Base-by-base conservation (phyloP, 1,139 yeast species). In the Pneumocystis oryctolagi region DNA sequence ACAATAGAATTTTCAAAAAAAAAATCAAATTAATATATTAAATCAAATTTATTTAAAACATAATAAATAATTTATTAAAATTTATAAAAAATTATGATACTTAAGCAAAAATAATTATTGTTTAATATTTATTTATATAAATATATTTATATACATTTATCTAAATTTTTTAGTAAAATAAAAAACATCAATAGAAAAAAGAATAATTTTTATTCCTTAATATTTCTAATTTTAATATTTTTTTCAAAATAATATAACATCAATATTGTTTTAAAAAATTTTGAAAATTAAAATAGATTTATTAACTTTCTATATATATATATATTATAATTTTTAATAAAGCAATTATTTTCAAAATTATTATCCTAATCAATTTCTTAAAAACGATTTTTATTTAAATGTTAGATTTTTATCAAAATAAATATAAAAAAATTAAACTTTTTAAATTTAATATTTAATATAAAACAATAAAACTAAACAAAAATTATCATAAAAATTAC, bases 11-110 rank as follows among this genome's bases (percentile, higher is more conserved):
- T 79, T 79, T 1, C 70, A 71, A 16, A n/a, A n/a, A 71, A 69
- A 1, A 79, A 79, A 1, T 79, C 79, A 63, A 70, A 76, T 30
- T 68, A 68, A 3, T 71, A 62, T 2, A 70, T 67, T 64, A 75
- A 63, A 62, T 76, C 79, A 65, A 76, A 76, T 20, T 69, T 69
- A 56, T 70, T 70, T 39, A 76, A 69, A 42, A 76, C 63, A 60
- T 70, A 68, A 34, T 74, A 76, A 8, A 71, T 72, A 0, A n/a
- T n/a, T n/a, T n/a, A n/a, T n/a, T n/a, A n/a, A n/a, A n/a, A n/a
- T n/a, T n/a, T n/a, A n/a, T n/a, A n/a, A n/a, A n/a, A n/a, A n/a
- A n/a, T n/a, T n/a, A n/a, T n/a, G n/a, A 35, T 14, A 16, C 5
- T 25, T 47, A 25, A 25, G 30, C 25, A 6, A 25, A 25, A 47